phyloP scores from a whole-genome alignment of 164 flowering plant genomes.

The Annona squamosa region DNA sequence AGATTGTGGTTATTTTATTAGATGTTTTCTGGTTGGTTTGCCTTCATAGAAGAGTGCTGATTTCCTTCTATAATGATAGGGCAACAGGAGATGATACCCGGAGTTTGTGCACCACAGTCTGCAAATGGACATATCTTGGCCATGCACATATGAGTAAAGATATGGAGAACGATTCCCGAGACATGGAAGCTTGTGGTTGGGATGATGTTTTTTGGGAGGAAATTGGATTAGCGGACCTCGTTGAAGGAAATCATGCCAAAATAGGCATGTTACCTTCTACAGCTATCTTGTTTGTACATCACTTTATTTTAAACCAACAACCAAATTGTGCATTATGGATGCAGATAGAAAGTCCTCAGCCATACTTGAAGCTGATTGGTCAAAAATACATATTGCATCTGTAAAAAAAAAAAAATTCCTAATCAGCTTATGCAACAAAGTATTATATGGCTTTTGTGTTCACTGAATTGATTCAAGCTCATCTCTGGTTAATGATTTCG shows the following conservation, averaged over 20 bases:
- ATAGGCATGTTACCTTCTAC: slow-evolving; percentile 51
- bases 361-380: too few relatives aligned
- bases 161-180: slow-evolving; percentile 56
- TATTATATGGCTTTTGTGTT: too few relatives aligned
- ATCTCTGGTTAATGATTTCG: too few relatives aligned
- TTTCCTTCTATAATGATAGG: slow-evolving; percentile 31
- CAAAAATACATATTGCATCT: too few relatives aligned
- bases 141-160: slow-evolving; percentile 93
- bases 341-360: too few relatives aligned
- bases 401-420: too few relatives aligned
- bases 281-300: not conserved
- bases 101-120: slow-evolving; percentile 96
- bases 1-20: not conserved
- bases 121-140: slow-evolving; percentile 99
- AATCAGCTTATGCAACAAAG: too few relatives aligned
- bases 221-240: slow-evolving; percentile 90
- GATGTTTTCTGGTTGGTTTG: not conserved
- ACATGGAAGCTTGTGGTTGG: slow-evolving; percentile 99
- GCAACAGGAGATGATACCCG: slow-evolving; percentile 98
- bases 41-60: not conserved
- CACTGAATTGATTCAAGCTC: too few relatives aligned
- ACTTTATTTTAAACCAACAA: not conserved
- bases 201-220: slow-evolving; percentile 99
- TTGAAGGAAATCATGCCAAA: slow-evolving; percentile 93
- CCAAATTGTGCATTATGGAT: too few relatives aligned